Evolutionary conservation across 2,329 filamentous ascomycete species (phyloP).

Genomic region (Fusarium setosum): DNA sequence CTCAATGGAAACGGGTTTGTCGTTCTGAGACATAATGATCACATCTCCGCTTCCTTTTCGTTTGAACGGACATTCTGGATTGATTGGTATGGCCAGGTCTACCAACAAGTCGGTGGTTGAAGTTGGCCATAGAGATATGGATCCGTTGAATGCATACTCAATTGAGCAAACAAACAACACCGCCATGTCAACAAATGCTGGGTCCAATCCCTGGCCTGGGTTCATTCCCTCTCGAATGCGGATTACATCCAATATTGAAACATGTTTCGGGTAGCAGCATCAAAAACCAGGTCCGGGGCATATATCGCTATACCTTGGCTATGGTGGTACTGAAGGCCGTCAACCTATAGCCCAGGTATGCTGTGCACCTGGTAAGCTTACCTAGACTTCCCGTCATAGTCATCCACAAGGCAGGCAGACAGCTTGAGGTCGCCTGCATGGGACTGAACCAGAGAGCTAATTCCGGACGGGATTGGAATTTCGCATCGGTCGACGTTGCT

Average conservation of each 20-base stretch:
- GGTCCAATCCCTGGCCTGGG: neutral
- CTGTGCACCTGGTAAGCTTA: neutral
- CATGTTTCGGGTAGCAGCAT: conserved; percentile 31
- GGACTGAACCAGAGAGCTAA: too few species aligned
- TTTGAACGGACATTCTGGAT: neutral
- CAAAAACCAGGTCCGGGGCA: neutral
- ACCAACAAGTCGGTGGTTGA: too few species aligned
- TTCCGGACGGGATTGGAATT: neutral
- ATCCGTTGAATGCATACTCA: too few species aligned
- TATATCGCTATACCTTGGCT: too few species aligned
- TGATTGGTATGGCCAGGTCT: neutral
- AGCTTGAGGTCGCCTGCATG: neutral
- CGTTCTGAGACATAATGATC: neutral
- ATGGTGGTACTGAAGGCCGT: conserved; percentile 18
- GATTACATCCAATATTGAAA: conserved; percentile 2
- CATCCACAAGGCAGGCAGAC: too few species aligned
- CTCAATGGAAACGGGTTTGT: neutral
- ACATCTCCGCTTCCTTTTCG: neutral
- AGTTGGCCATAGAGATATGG: too few species aligned
- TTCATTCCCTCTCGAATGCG: neutral
- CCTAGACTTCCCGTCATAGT: neutral
- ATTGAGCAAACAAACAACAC: neutral
- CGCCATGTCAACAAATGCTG: neutral
- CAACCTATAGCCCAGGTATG: too few species aligned
- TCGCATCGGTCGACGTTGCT: conserved; percentile 19